Evolutionary conservation across 2,329 filamentous ascomycete genomes (phyloP), one percentile per base, ranked within the genome.

Genomic region (Colletotrichum costaricense): DNA sequence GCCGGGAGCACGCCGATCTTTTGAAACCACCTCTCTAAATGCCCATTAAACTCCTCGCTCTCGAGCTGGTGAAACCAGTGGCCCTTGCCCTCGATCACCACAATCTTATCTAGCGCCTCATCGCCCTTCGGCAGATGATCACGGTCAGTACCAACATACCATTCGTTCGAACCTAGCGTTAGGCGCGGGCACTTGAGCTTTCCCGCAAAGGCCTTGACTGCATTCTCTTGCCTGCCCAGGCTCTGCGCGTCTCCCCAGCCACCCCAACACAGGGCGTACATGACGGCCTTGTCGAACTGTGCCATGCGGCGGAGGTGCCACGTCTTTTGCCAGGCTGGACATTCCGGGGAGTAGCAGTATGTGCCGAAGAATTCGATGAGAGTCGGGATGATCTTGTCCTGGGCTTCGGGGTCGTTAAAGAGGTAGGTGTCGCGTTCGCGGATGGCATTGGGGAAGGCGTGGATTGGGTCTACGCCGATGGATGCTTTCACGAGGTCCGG

Each of bases 41-140:
- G 55, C 30, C 26, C 49, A 46, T 72, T 74, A 11, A 67, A 62
- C 58, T 38, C 58, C n/a, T 72, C 58, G 28, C 63, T 58, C 42
- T 63, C 58, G 4, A 72, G 52, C 57, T 74, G 71, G 26, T 74
- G 72, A 58, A 72, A 74, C 68, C 63, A 74, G 11, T 72, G 68
- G 1, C 68, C 68, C 38, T 24, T 58, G 5, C 58, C 63, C 57
- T 64, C 67, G 24, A 74, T 71, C 7, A 71, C 3, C 6, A 74
- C 67, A 9, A 74, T 56, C 35, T 72, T 42, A 38, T 67, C 68
- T n/a, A 73, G 42, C 35, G 52, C 33, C 46, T 72, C 52, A 42
- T 58, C 52, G 5, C 63, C 63, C 46, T 67, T 72, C 16, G 63
- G 72, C 58, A 74, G 57, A 33, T 55, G 38, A 16, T 71, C 46